phyloP scores from a whole-genome alignment of 2,329 filamentous ascomycete species.

The Aspergillus sp. region DNA sequence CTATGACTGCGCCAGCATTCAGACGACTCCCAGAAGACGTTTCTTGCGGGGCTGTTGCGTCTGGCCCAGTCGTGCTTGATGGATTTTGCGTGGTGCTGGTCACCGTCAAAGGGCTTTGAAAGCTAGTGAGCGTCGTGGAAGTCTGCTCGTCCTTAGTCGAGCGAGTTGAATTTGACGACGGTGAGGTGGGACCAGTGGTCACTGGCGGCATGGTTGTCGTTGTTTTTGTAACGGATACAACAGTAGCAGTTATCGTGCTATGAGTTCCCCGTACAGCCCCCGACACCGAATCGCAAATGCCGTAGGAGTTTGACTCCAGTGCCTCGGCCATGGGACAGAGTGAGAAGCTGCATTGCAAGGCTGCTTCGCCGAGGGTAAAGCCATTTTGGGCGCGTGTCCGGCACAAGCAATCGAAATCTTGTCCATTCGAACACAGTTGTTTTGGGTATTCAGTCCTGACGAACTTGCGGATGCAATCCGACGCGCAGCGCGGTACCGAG shows the following conservation, averaged over 20 bases:
- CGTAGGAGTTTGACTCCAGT: conserved; percentile 46
- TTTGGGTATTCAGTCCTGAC: conserved; percentile 58
- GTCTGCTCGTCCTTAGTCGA: conserved; percentile 4
- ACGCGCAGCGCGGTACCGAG: conserved; percentile 59
- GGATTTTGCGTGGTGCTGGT: conserved; percentile 12
- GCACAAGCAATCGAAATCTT: conserved; percentile 65
- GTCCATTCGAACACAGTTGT: conserved; percentile 48
- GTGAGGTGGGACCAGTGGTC: background rate
- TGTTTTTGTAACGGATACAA: conserved; percentile 16
- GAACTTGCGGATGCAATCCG: conserved; percentile 62
- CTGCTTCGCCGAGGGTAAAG: conserved; percentile 71
- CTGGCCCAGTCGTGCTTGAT: conserved; percentile 13
- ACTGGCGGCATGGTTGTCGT: background rate
- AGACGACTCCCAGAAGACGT: conserved; percentile 15
- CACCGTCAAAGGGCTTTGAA: conserved; percentile 17
- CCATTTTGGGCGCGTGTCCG: conserved; percentile 57
- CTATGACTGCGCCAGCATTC: conserved; percentile 33
- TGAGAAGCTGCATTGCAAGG: conserved; percentile 64
- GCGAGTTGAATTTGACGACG: background rate
- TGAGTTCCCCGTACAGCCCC: conserved; percentile 35
- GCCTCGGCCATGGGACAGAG: conserved; percentile 52
- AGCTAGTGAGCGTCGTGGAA: conserved; percentile 12
- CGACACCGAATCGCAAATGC: conserved; percentile 55
- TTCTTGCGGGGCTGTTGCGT: background rate
- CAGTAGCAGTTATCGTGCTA: conserved; percentile 37